Percentiles rank a stretch among this genome's conserved stretches.
phyloP scores from a whole-genome alignment of 1,284 basidiomycete genomes.

The Ganoderma sp. region DNA sequence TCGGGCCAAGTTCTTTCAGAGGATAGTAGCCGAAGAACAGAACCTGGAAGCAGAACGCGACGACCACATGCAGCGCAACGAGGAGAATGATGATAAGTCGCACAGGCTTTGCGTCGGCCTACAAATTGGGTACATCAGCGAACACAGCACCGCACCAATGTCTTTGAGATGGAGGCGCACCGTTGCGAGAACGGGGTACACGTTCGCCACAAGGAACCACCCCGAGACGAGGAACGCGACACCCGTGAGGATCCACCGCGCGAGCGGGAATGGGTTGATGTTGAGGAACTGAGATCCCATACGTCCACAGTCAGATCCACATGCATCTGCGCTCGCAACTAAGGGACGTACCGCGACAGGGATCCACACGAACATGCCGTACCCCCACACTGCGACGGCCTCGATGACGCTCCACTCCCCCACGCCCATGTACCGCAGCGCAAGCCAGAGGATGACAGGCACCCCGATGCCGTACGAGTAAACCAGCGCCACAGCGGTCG shows the following conservation, averaged over 20 bases:
- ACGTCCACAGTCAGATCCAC: not conserved
- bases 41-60: conserved; percentile 85
- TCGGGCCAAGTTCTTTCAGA: conserved; percentile 55
- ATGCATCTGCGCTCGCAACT: too few relatives aligned
- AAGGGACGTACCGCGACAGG: conserved; percentile 67
- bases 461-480: conserved; percentile 86
- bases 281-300: conserved; percentile 66
- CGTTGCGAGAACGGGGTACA: conserved; percentile 88
- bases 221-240: conserved; percentile 78
- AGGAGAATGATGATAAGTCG: conserved; percentile 80
- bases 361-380: conserved; percentile 79
- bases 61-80: conserved; percentile 69
- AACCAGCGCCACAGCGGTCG: conserved; percentile 81
- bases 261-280: conserved; percentile 77
- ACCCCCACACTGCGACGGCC: conserved; percentile 76
- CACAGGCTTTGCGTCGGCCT: conserved; percentile 86
- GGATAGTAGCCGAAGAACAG: conserved; percentile 89
- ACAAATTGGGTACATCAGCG: conserved; percentile 12
- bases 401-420: conserved; percentile 87
- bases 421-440: conserved; percentile 82
- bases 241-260: conserved; percentile 82
- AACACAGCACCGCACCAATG: not conserved
- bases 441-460: conserved; percentile 81
- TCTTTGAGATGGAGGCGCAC: conserved; percentile 52
- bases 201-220: conserved; percentile 82